Evolutionary conservation across 768 basidiomycete genomes (phyloP), one percentile per base, ranked within the genome.

Genomic region (Mycena capillaripes): DNA sequence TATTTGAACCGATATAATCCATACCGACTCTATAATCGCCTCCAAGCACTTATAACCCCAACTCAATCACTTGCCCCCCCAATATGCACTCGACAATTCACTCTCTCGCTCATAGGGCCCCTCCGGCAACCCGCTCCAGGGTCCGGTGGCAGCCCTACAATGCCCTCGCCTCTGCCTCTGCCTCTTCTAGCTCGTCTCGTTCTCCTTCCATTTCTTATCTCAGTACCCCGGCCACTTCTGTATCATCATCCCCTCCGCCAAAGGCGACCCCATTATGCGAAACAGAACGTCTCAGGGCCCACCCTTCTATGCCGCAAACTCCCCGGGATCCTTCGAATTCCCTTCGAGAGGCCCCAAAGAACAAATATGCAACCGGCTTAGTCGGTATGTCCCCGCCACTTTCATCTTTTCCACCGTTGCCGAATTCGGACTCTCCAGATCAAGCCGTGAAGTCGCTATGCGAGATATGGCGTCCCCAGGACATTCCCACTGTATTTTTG

Each of bases 121-220:
- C 91, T 52, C 89, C 91, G 72, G 88, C 90, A 1, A 85, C 92
- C 69, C 90, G 93, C 76, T 84, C 91, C 59, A 85, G 92, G 80
- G 85, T 91, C 76, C 91, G 94, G 76, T 95, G 94, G 93, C 94
- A 95, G 83, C 94, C 94, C 75, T 95, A 95, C 81, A 82, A 85
- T 74, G 79, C 89, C 62, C 80, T 86, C 64, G 78, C 82, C 64
- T 82, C 82, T 53, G 77, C 87, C 52, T 82, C 86, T 29, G 81
- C 80, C 53, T 82, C 84, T 29, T 76, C 79, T 60, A 80, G 80
- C 59, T 79, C 84, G 67, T 80, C 86, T 70, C 81, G 81, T 70
- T 87, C 89, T 52, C 84, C 86, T 57, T 75, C 81, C 16, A 55
- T 79, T 48, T 75, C 85, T 46, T 89, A 86, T 85, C 85, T 90